Base-by-base conservation (phyloP, 1,284 basidiomycete species). In the Omphalotus olearius region DNA sequence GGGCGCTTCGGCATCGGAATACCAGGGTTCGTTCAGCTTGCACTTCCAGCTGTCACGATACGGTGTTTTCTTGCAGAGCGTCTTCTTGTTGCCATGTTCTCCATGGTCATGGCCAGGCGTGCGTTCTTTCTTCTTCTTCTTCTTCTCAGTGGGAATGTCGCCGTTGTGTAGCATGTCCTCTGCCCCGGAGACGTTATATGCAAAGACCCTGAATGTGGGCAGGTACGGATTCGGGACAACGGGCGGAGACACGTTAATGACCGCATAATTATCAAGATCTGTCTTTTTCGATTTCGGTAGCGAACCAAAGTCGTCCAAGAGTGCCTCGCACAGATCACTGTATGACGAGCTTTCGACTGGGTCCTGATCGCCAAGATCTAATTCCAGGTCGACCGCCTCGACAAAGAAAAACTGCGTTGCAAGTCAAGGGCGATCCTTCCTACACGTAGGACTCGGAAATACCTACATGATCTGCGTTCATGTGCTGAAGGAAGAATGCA, bases 201-300 rank as follows among this genome's bases (percentile, higher is more conserved):
- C 80, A 72, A 85, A 96, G 2, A 96, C 76, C 56, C 93, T 75
- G 58, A 95, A 83, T 9, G 85, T 80, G 1, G 94, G 92, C 42
- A 90, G 69, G 67, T 90, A 96, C 16, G 82, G 82, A 46, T 93
- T 93, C n/a, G 93, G 93, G 50, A 96, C 87, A 26, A 95, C 82
- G 39, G 87, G 81, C 6, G 91, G 88, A 35, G 80, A 79, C 28
- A 91, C 85, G 62, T 91, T 91, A 57, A 93, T 78, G 18, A 89
- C 82, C 3, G 78, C 80, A 61, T 85, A 91, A 59, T 87, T 76
- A 62, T 82, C 84, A 62, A 83, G 62, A 63, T 85, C 78, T 42
- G 80, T 70, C 56, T 76, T 73, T 33, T 71, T 64, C 17, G 69
- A 66, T 59, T 78, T 78, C 28, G 80, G 80, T 30, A 89, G 68